Evolutionary conservation across 768 basidiomycete species (phyloP), one percentile per base, ranked within the genome.

Genomic region (Boletus tylopilopsis): DNA sequence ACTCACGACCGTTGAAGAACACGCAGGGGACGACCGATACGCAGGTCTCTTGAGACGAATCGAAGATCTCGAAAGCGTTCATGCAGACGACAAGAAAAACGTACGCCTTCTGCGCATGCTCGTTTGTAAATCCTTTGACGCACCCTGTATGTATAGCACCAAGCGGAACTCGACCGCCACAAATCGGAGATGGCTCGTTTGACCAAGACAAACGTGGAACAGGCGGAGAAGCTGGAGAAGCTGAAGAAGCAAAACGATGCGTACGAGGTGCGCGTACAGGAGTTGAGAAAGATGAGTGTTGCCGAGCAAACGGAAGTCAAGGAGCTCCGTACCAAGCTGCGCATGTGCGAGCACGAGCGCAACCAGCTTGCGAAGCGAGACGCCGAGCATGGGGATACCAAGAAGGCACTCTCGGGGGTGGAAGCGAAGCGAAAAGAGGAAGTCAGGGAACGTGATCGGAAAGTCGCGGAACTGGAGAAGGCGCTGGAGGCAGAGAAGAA

Each of bases 271-370:
- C 78, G 80, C 34, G 56, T 86, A 4, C 80, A 81, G 34, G 86
- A 86, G 42, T 68, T 82, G 51, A 85, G 79, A 64, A 81, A 76
- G 57, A 48, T 66, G 18, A 67, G 70, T 16, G 51, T 65, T 0
- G 53, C 70, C 0, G 83, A 85, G 49, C 80, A 85, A 58, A 66
- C 71, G 0, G 85, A 88, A 62, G 61, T 86, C 60, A 87, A 80
- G 58, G 84, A 82, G 19, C 62, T 85, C 5, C 77, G 79, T 15
- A 60, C 72, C 33, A 87, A 83, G 64, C 68, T 87, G 25, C 75
- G 81, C 16, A 61, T 69, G 42, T 71, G 73, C 5, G 86, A 88
- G 52, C 76, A 81, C 49, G 84, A 84, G 50, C 75, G 76, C 27
- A 59, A 69, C 11, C 80, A 81, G 52, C 60, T 80, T 5, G 63